Base-by-base conservation (phyloP, 345 rosid genomes). In the Sonneratia alba region DNA sequence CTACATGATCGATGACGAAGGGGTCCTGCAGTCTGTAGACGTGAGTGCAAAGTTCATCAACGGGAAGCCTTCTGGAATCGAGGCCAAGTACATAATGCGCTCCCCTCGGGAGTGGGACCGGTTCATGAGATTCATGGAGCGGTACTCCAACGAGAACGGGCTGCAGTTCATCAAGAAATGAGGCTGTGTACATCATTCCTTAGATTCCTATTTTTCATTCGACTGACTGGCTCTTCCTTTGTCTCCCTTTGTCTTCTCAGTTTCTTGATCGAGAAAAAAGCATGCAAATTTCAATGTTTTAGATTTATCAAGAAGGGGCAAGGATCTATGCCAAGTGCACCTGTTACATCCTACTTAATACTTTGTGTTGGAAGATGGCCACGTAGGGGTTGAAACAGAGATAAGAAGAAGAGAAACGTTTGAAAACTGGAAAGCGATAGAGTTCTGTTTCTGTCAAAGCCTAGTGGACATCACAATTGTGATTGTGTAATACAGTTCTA, bases 71-170 rank as follows among this genome's bases (percentile, higher is more conserved):
- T 85, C 93, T 0, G 84, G 85, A 72, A 83, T 95, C 12, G 97
- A 91, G 75, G 97, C 99, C 0, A 95, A 86, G 81, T 91, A 87
- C 69, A 34, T 92, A 27, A 95, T 95, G 99, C 80, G 92, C 62
- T 55, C 88, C 0, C 96, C 96, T 0, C 81, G 85, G 34, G 99
- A 91, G 21, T 90, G 99, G 97, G 99, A 92, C 71, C 83, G 99
- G 73, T 92, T 95, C 85, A 92, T 90, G 99, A 86, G 97, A 79
- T 95, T 95, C 83, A 90, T 95, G 97, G 97, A 95, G 77, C 86
- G 93, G 51, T 95, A 92, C 81, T 89, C 97, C 0, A 83, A 87
- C 75, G 92, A 81, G 66, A 91, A 95, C 34, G 97, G 99, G 55
- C 83, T 92, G 81, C 86, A 87, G 67, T 95, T 92, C 74, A 74